Base-by-base conservation (phyloP, 768 basidiomycete genomes). In the Suillus luteus region DNA sequence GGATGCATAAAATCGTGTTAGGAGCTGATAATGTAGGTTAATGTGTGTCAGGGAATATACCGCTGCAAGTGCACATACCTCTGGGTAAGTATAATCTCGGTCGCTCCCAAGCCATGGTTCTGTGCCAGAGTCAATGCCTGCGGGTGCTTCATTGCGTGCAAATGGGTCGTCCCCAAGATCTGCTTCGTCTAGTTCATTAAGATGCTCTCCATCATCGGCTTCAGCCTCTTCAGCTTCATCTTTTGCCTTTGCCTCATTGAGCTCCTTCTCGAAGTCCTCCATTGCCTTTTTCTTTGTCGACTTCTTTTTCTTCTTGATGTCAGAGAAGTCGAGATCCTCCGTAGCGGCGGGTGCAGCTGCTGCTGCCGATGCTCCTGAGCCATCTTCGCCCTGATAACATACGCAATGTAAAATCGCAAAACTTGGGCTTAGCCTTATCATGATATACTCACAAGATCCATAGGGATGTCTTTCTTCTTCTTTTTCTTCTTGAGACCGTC, bases 291-390 rank as follows among this genome's bases (percentile, higher is more conserved):
- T 98, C 81, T 96, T 96, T 79, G 89, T 89, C 65, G 84, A 79
- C 73, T 95, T 95, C 80, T 95, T 96, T 82, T 96, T 96, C 83
- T 95, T 96, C 82, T 98, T 97, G 76, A 98, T 83, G 74, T 98
- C 96, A 8, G 92, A 93, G 75, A 98, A 98, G 79, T 95, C 93
- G 64, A 96, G 83, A 69, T 95, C 95, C 65, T 91, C 93, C 12
- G 85, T 80, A 5, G 81, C 81, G 62, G 82, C 65, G 14, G 68
- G 69, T 52, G 70, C 60, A 27, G 68, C 68, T 5, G 69, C 70
- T 19, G 89, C 86, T 15, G 90, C 88, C 0, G 89, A 85, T 33
- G 87, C 79, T 27, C 86, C 89, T 19, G 90, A 86, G 63, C 77
- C 86, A 27, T 92, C 90, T 22, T 77, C 81, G 17, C 80, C 86